These are phyloP conservation scores for Cyanidium caldarium DNA, from an alignment of 23 red algal genomes.

Conservation along the genomic window DNA sequence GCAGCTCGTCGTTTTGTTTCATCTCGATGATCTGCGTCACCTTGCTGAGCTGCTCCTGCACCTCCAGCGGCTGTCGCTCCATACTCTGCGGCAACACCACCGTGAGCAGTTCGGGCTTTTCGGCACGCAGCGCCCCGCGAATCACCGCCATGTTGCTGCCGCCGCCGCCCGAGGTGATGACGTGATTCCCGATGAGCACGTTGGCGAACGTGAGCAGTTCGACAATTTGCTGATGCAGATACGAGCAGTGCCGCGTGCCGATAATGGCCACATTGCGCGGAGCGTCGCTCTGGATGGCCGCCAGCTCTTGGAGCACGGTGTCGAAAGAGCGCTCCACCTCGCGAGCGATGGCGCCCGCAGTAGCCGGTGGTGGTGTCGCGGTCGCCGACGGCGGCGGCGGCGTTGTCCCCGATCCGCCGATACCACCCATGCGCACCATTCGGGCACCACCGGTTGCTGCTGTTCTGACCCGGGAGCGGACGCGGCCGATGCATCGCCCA, in stretches of 20 bases:
- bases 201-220: conserved; percentile 98
- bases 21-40: conserved; percentile 87
- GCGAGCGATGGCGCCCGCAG: not conserved
- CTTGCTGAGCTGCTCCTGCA: conserved; percentile 66
- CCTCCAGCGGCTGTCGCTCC: conserved; percentile 59
- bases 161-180: conserved; percentile 86
- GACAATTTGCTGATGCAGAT: conserved; percentile 96
- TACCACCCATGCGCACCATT: no score
- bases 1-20: conserved; percentile 82
- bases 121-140: conserved; percentile 91
- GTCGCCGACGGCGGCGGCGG: no score
- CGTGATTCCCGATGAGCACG: conserved; percentile 90
- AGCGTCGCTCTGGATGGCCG: conserved; percentile 86
- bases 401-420: no score
- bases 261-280: conserved; percentile 90
- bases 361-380: not conserved
- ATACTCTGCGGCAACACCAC: conserved; percentile 86
- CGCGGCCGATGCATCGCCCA: no score
- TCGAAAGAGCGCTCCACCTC: conserved; percentile 59
- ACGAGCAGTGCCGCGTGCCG: conserved; percentile 72
- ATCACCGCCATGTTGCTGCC: conserved; percentile 94
- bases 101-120: conserved; percentile 84
- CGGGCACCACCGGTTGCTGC: no score
- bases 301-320: conserved; percentile 92
- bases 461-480: no score